Base-by-base conservation (phyloP, 2,329 filamentous ascomycete genomes). In the Colletotrichum phormii region DNA sequence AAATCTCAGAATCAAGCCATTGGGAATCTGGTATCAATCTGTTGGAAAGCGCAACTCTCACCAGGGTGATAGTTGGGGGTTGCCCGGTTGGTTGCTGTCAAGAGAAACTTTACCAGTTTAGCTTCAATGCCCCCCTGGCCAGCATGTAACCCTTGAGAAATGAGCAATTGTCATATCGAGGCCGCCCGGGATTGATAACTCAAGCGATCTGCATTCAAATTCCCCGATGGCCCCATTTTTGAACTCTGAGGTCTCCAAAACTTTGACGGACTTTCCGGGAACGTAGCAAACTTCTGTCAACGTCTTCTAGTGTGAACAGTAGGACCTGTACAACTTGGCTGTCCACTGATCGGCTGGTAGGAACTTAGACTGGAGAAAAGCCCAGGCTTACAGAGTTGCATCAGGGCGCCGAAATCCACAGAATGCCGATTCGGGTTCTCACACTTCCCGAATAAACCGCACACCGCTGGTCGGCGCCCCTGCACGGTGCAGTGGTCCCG, bases 161-260 rank as follows among this genome's bases (percentile, higher is more conserved):
- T 63, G 60, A 63, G 42, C 33, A 51, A 46, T 51, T 35, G 29
- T 33, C 59, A 24, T 15, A 18, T 11, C n/a, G 6, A 18, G n/a
- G 26, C 42, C 12, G n/a, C 18, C 29, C 8, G 15, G 18, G 8
- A 29, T 51, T 22, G 7, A 33, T 31, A 51, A 35, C 42, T 24
- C 11, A 37, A 24, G 18, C 5, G 66, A 72, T 72, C 70, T 70
- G 46, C 59, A 64, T 53, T 26, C 22, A 55, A 61, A 70, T 60
- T 72, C 65, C 54, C 65, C 70, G 60, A 60, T 29, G 60, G 12
- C 54, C 46, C 59, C 46, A 37, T 54, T 54, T 70, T 57, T 29
- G 26, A 49, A 49, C 54, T 59, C 9, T 49, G 29, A 11, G n/a
- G 31, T 12, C 33, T 54, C 49, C 35, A 42, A 64, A 53, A 42